Evolutionary conservation across 2,329 filamentous ascomycete genomes (phyloP), one percentile per base, ranked within the genome.

Genomic region (Colletotrichum endophyticum): DNA sequence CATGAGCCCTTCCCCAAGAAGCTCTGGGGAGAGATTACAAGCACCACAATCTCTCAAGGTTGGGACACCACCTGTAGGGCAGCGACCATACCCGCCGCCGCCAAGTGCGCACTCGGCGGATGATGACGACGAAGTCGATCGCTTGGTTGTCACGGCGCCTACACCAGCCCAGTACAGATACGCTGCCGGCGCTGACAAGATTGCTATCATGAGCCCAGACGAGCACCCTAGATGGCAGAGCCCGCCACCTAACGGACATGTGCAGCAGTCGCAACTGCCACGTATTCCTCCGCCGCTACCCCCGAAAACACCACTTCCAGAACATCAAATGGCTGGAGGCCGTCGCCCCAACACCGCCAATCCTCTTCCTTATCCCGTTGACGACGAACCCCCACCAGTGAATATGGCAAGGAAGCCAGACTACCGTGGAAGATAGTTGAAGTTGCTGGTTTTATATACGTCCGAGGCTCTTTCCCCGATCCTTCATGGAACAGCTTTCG

Each of bases 361-460:
- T 67, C 8, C 87, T 11, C 89, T 95, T 39, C 96, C 96, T 1
- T 98, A 98, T 83, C 96, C 96, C 0, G 86, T 95, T 64, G 93
- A 92, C 62, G 91, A 93, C 61, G 94, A 98, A 32, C 96, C 96
- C 22, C 96, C 96, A 5, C 88, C 91, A 8, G 95, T 98, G 9
- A 98, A 98, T 81, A 94, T 95, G 90, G 93, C 94, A 61, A 92
- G 93, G 79, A 98, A 98, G 84, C 96, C 96, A 1, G 93, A 94
- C 66, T 95, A 93, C 80, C 89, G 88, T 73, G 86, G 88, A 59
- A 86, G 89, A 77, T 90, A 79, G 87, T 34, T 3, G 25, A 32
- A 56, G 13, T 61, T 8, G 22, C 30, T 16, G 16, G 28, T 11
- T 25, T 36, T 5, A 16, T 11, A 63, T 32, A 62, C 62, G 32